Evolutionary conservation across 2,329 filamentous ascomycete genomes (phyloP), one percentile per base, ranked within the genome.

Genomic region (Aurifilum marmelostoma): DNA sequence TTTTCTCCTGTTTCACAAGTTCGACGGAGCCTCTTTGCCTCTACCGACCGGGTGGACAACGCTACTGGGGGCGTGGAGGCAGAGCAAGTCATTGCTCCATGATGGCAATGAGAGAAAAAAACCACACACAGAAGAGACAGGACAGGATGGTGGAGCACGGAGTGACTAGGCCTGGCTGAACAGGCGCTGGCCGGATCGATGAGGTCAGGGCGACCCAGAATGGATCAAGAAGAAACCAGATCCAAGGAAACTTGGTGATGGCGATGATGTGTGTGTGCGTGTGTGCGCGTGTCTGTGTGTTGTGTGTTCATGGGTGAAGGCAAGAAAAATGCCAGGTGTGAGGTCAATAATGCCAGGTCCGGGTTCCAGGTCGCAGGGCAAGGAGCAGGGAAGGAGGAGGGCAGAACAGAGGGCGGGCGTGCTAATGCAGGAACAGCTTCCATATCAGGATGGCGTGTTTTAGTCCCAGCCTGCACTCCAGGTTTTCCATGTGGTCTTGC

Each of bases 351-450:
- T 39, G 34, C 9, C 5, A 39, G 37, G 37, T 39, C 37, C 4
- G 12, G 37, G 37, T 39, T 39, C 37, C 37, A 39, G 37, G 37
- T 39, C 5, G 4, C 37, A n/a, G 56, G 21, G 41, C 43, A 50
- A 16, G 66, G 66, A 59, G 43, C 52, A 58, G 37, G 47, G 43
- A 11, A 59, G 34, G 21, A 59, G 32, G 16, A 58, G 27, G 52
- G 50, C 32, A 32, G 39, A 50, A 12, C n/a, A 65, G 52, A 43
- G 37, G 41, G 61, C 37, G 41, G 60, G 47, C 34, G 63, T 65
- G 63, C 70, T 71, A 71, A 71, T 71, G 70, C 70, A 71, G 70
- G 70, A 70, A 71, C 70, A 64, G 54, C 52, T 64, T 68, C 65
- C 47, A 8, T 66, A 70, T 66, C 14, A 59, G 68, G 59, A 66